Conservation (phyloP, 805 yeast species). For the Metschnikowia noctiluminum region DNA sequence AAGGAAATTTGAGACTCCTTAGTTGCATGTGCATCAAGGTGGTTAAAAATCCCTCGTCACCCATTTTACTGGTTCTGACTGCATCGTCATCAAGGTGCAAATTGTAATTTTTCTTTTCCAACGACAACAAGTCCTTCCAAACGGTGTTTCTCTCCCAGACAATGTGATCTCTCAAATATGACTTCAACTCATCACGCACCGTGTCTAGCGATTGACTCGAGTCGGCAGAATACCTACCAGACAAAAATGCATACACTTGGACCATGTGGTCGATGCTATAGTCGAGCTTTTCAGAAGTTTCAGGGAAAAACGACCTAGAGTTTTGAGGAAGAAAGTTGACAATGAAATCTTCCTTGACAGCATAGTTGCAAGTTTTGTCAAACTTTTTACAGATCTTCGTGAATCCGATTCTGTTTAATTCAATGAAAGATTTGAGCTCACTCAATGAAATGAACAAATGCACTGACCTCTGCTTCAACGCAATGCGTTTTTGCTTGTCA, state of each 20-base stretch:
- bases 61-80: conserved; percentile 18
- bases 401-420: conserved; percentile 84
- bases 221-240: conserved; percentile 35
- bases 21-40: conserved; percentile 18
- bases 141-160: conserved; percentile 98
- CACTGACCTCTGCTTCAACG: conserved; percentile 63
- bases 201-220: conserved; percentile 47
- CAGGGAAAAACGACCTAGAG: conserved; percentile 53
- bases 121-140: conserved; percentile 93
- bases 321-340: conserved; percentile 39
- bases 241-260: conserved; percentile 49
- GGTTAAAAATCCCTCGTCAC: conserved; percentile 15
- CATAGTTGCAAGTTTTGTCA: conserved; percentile 72
- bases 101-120: conserved; percentile 30
- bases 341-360: conserved; percentile 59
- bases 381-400: conserved; percentile 87
- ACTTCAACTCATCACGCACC: conserved; percentile 45
- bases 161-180: conserved; percentile 79
- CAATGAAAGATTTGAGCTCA: conserved; percentile 79
- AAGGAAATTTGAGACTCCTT: conserved; percentile 32
- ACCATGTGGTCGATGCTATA: conserved; percentile 50
- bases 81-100: conserved; percentile 19
- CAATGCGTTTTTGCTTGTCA: conserved; percentile 44
- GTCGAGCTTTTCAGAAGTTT: conserved; percentile 39
- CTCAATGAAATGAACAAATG: conserved; percentile 70